Evolutionary conservation across 495 filamentous ascomycete genomes (phyloP), one percentile per base, ranked within the genome.

Genomic region (Astrothelium subdiscretum): DNA sequence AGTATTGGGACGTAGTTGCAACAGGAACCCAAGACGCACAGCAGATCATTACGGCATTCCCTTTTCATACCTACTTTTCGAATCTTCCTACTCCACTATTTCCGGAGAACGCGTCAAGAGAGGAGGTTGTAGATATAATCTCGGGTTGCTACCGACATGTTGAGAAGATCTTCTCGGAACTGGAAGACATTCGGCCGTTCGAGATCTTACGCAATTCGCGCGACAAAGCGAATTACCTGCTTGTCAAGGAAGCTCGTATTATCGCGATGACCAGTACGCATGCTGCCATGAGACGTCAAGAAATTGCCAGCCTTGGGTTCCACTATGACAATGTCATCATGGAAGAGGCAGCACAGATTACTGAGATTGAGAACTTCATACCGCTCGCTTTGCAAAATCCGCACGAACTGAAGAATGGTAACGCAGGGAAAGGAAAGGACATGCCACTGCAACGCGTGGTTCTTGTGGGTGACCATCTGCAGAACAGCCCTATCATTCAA

Each of bases 241-340:
- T 99, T 15, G 84, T 92, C 6, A 97, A 92, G 68, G 94, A 97
- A 72, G 94, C 94, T 13, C 85, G 94, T 5, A 91, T 99, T 57
- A 88, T 99, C 65, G 94, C 94, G 59, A 97, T 97, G 95, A 99
- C 94, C 11, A 91, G 90, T 2, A 99, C 94, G 1, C 94, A 99
- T 75, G 95, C 94, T 12, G 94, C 94, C n/a, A 99, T 98, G 87
- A 86, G 92, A 62, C 81, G 91, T 57, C 85, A 89, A 64, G 94
- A 97, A 68, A 99, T 99, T 68, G 86, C 90, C 0, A 80, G 83
- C 22, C 80, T 97, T 51, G 95, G 94, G 5, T 97, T 99, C 79
- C 88, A 91, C 66, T 99, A 97, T 67, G 92, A 97, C 74, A 97
- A 96, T 66, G 88, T 99, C 15, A 79, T 99, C 58, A 96, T 99